Conservation (phyloP, 1,139 yeast genomes). For the Yamadazyma spencermartinsiae region DNA sequence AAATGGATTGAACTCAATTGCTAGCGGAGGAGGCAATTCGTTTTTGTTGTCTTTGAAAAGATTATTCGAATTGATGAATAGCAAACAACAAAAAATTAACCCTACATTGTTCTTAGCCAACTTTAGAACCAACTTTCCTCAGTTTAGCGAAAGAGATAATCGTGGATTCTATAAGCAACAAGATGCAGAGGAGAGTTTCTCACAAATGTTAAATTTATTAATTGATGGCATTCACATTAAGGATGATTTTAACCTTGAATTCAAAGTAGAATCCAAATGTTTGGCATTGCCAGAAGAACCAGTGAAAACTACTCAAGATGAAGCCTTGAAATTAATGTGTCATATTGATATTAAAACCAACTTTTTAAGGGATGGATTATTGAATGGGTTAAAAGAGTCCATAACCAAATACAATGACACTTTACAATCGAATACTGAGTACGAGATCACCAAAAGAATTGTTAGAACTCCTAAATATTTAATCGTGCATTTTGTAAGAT, state of each 20-base stretch:
- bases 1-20: conserved; percentile 26
- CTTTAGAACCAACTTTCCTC: conserved; percentile 73
- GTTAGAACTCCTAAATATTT: conserved; percentile 83
- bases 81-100: conserved; percentile 46
- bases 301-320: conserved; percentile 41
- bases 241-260: conserved; percentile 62
- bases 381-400: conserved; percentile 71
- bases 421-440: conserved; percentile 69
- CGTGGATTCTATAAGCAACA: conserved; percentile 86
- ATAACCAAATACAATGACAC: conserved; percentile 76
- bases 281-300: conserved; percentile 51
- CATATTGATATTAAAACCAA: conserved; percentile 86
- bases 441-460: conserved; percentile 67
- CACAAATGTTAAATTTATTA: conserved; percentile 66
- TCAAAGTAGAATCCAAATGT: conserved; percentile 62
- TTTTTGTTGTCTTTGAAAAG: conserved; percentile 35
- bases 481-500: conserved; percentile 90
- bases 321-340: conserved; percentile 74
- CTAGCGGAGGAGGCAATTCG: conserved; percentile 10
- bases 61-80: conserved; percentile 48
- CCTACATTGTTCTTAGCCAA: conserved; percentile 68
- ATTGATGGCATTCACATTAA: conserved; percentile 51
- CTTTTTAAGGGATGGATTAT: conserved; percentile 82
- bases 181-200: conserved; percentile 96
- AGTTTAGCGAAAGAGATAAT: conserved; percentile 76